These are phyloP conservation scores for Basidioascus undulatus DNA, from an alignment of 768 basidiomycete genomes.

Conservation along the genomic window DNA sequence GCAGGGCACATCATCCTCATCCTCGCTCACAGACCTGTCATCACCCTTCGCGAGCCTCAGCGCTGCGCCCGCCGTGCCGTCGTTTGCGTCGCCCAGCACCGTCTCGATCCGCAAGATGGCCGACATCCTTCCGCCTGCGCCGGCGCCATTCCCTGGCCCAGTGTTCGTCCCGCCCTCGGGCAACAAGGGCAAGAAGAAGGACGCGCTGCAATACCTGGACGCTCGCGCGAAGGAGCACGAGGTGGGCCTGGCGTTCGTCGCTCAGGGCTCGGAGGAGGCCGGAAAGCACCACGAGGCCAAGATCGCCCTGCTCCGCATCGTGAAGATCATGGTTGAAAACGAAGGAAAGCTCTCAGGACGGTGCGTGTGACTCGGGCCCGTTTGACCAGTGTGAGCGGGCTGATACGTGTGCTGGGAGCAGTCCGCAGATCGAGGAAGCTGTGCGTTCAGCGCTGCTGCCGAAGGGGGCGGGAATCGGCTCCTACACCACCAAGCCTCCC, in stretches of 20 bases:
- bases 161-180: constrained; percentile 27
- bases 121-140: constrained; percentile 41
- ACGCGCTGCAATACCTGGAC: constrained; percentile 54
- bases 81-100: constrained; percentile 13
- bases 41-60: constrained; percentile 56
- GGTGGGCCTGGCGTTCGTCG: constrained; percentile 48
- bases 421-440: constrained; percentile 43
- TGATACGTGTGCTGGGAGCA: constrained; percentile 15
- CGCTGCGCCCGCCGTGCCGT: constrained; percentile 39
- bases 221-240: constrained; percentile 52
- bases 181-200: constrained; percentile 55
- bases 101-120: constrained; percentile 43
- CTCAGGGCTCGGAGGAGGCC: constrained; percentile 16
- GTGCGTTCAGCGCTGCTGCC: constrained; percentile 53
- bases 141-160: constrained; percentile 64
- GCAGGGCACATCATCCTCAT: not conserved
- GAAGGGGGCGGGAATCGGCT: not conserved
- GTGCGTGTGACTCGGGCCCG: constrained; percentile 25
- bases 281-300: constrained; percentile 47
- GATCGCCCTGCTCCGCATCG: constrained; percentile 41
- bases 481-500: not conserved
- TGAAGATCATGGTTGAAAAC: constrained; percentile 63
- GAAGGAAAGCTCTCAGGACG: constrained; percentile 70
- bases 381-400: not conserved
- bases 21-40: constrained; percentile 28